phyloP scores from a whole-genome alignment of 2,329 filamentous ascomycete species.

The Botrytis tulipae region DNA sequence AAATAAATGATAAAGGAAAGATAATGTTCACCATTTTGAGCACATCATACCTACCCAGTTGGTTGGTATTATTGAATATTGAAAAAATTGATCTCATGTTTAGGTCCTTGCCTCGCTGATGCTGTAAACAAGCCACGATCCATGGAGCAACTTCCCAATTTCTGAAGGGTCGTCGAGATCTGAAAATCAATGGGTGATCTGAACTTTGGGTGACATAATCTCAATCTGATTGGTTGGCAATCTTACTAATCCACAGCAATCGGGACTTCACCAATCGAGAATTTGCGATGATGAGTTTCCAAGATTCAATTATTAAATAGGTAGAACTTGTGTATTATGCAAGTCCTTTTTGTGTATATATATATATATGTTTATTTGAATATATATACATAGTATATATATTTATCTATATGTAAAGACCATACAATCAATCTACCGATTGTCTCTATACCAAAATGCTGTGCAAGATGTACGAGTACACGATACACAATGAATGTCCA shows the following conservation, averaged over 20 bases:
- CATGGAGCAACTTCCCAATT: background rate
- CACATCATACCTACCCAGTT: background rate
- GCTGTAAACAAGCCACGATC: background rate
- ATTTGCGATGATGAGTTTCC: background rate
- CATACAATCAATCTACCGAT: background rate
- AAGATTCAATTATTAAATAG: too few species aligned
- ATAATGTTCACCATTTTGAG: background rate
- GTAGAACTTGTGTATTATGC: too few species aligned
- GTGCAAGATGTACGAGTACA: too few species aligned
- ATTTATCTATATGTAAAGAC: background rate
- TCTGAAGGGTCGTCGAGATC: conserved; percentile 6
- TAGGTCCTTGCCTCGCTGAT: background rate
- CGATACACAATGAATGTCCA: too few species aligned
- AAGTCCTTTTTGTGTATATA: too few species aligned
- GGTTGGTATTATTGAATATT: background rate
- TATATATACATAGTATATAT: too few species aligned
- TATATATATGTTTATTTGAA: too few species aligned
- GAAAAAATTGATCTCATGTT: conserved; percentile 1
- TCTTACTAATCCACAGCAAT: background rate
- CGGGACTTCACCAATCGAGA: background rate
- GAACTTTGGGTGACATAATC: too few species aligned
- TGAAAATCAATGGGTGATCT: conserved; percentile 13
- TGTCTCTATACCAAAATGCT: too few species aligned
- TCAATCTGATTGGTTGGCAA: background rate
- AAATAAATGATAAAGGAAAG: background rate